Evolutionary conservation across 441 rosid genomes (phyloP).

Genomic region (Populus hybrid): DNA sequence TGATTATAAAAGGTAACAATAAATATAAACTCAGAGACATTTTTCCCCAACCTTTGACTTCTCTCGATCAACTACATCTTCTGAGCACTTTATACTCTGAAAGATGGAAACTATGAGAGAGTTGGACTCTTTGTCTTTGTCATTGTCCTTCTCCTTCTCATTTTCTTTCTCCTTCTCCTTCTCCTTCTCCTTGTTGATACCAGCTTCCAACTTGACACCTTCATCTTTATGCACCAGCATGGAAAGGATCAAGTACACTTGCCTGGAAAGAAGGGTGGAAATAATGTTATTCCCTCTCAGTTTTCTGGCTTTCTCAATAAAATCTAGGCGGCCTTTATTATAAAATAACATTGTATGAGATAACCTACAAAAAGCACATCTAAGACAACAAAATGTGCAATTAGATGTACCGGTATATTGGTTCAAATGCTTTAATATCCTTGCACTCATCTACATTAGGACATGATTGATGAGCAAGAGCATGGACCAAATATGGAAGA

Average conservation of each 20-base stretch:
- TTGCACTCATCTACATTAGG: slow-evolving; percentile 80
- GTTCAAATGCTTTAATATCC: slow-evolving; percentile 83
- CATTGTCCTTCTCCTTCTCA: slow-evolving; percentile 31
- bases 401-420: slow-evolving; percentile 62
- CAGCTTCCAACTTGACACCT: slow-evolving; percentile 69
- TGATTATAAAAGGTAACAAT: not conserved
- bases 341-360: not conserved
- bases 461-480: slow-evolving; percentile 88
- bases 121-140: not conserved
- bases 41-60: slow-evolving; percentile 69
- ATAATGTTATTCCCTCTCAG: not conserved
- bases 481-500: slow-evolving; percentile 79
- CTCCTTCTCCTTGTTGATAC: slow-evolving; percentile 59
- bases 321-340: not conserved
- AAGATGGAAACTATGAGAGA: slow-evolving; percentile 52
- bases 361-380: not conserved
- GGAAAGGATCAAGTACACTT: slow-evolving; percentile 65
- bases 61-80: slow-evolving; percentile 67
- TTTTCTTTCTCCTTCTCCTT: slow-evolving; percentile 2
- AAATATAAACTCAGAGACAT: slow-evolving; percentile 13
- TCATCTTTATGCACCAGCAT: slow-evolving; percentile 81
- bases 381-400: slow-evolving; percentile 11
- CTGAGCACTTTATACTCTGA: slow-evolving; percentile 67
- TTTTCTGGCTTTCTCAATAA: not conserved
- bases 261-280: slow-evolving; percentile 49